phyloP scores from a whole-genome alignment of 441 rosid genomes.

The Brassica hybrid region DNA sequence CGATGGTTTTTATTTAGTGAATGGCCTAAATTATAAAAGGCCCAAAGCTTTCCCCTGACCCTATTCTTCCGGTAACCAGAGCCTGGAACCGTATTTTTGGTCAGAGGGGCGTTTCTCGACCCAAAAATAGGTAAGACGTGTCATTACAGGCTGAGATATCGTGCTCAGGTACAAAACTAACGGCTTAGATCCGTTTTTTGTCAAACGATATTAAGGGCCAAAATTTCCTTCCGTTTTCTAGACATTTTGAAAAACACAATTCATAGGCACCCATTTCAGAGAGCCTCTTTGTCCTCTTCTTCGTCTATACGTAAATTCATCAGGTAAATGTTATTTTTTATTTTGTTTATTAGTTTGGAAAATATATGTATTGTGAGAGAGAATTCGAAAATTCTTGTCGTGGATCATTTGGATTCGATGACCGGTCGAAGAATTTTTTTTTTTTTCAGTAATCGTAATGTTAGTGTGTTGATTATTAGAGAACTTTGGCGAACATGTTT shows the following conservation, averaged over 20 bases:
- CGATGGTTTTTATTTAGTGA: background rate
- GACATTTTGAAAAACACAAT: conserved; percentile 26
- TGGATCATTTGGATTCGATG: background rate
- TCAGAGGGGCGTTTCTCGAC: background rate
- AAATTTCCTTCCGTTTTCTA: conserved; percentile 16
- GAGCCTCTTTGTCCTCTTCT: background rate
- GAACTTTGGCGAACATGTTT: background rate
- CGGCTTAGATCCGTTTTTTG: conserved; percentile 26
- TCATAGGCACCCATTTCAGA: background rate
- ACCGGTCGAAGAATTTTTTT: background rate
- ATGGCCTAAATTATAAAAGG: background rate
- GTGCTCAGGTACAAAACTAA: conserved; percentile 26
- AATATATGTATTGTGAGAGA: background rate
- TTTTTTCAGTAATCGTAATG: background rate
- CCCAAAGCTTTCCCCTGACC: background rate
- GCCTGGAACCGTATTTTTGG: background rate
- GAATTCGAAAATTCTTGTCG: background rate
- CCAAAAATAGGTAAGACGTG: conserved; percentile 37
- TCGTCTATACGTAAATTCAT: conserved; percentile 21
- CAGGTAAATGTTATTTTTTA: background rate
- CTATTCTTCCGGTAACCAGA: background rate
- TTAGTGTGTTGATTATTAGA: background rate
- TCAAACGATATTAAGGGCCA: conserved; percentile 25
- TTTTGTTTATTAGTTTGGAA: background rate
- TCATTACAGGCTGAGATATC: conserved; percentile 15